phyloP scores from a whole-genome alignment of 2,329 filamentous ascomycete species.

The Aureobasidium sp. region DNA sequence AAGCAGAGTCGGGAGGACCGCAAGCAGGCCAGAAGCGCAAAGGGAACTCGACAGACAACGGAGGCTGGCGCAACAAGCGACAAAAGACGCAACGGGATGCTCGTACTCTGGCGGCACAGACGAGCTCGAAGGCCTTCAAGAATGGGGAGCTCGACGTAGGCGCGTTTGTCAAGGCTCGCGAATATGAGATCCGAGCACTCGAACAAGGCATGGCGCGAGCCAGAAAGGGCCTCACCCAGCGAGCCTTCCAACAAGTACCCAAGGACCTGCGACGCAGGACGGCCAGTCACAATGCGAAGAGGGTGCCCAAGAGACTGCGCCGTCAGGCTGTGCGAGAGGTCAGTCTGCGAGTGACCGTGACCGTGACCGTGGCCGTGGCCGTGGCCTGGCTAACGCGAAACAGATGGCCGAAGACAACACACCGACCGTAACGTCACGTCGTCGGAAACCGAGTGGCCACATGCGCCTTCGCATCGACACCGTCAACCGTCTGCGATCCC shows the following conservation, averaged over 20 bases:
- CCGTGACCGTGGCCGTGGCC: background rate
- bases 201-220: conserved; percentile 73
- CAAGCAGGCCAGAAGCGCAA: conserved; percentile 4
- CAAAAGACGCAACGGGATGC: conserved; percentile 29
- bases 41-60: background rate
- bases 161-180: conserved; percentile 72
- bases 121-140: conserved; percentile 45
- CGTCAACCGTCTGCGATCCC: conserved; percentile 57
- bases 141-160: conserved; percentile 77
- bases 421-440: conserved; percentile 61
- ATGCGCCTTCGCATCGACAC: conserved; percentile 62
- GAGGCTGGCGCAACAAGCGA: conserved; percentile 11
- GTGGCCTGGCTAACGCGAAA: background rate
- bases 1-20: background rate
- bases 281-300: conserved; percentile 89
- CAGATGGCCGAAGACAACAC: conserved; percentile 90
- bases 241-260: conserved; percentile 88
- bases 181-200: conserved; percentile 81
- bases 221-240: conserved; percentile 52
- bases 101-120: conserved; percentile 38
- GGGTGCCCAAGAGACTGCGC: conserved; percentile 70
- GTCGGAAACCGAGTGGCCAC: conserved; percentile 48
- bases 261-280: conserved; percentile 75
- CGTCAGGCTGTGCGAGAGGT: conserved; percentile 57
- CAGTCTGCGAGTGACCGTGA: background rate